Base-by-base conservation (phyloP, 257 asterid genomes). In the Solanum paucissectum region DNA sequence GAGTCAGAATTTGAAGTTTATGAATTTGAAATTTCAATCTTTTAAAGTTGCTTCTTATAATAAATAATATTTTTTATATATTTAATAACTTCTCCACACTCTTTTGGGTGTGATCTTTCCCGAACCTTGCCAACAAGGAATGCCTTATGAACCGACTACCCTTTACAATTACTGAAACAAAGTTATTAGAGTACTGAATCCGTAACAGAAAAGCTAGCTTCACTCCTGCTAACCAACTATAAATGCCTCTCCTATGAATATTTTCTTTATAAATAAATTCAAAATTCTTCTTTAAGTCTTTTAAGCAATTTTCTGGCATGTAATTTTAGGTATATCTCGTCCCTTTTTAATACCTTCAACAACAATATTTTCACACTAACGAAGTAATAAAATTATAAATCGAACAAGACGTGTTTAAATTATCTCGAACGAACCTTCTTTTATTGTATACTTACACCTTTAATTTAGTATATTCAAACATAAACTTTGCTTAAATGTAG, bases 141-240 rank as follows among this genome's bases (percentile, higher is more conserved):
- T 62, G 7, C 13, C 27, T 62, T 23, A 23, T 10, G 6, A 8
- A 23, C 5, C 13, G 6, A n/a, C 9, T 62, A 10, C 1, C 7
- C 32, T 62, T 23, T 11, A 64, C 7, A 64, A n/a, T 64, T 64
- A 64, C 14, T 64, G 4, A 0, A 4, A 3, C 18, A 64, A 64
- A 11, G 7, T 11, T 64, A n/a, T 5, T 5, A 1, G 18, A 5
- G 18, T 68, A 13, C 0, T 3, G 0, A 29, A 69, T 2, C 11
- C 12, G 3, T 16, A 52, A 1, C 1, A 1, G 0, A 52, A 52
- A 52, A 33, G 11, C 0, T 32, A 16, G 3, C 2, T 16, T 5
- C 2, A 2, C 40, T 71, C 3, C 6, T 13, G 1, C 4, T 32
- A 32, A 16, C 40, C 13, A 7, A 4, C 77, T 32, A 71, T 14